phyloP scores from a whole-genome alignment of 352 stramenopile species.

The Phytophthora capsici region DNA sequence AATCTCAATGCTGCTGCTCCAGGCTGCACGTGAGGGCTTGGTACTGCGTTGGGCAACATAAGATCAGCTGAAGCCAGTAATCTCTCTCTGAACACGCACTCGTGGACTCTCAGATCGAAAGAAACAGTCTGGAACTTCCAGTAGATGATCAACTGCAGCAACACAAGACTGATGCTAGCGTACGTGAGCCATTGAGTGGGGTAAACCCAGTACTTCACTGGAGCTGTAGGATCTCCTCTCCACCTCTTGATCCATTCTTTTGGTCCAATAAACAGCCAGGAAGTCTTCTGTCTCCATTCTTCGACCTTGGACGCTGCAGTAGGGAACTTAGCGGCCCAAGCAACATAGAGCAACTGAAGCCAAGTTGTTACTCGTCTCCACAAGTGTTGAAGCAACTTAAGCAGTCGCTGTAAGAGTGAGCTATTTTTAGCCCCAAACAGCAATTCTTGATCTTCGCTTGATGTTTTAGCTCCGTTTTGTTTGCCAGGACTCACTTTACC shows the following conservation, averaged over 20 bases:
- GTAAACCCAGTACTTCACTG: constrained; percentile 71
- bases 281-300: constrained; percentile 20
- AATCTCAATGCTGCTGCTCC: constrained; percentile 45
- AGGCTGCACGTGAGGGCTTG: constrained; percentile 20
- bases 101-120: constrained; percentile 63
- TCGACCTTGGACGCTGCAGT: constrained; percentile 22
- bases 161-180: constrained; percentile 53
- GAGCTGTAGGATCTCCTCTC: constrained; percentile 24
- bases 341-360: constrained; percentile 32
- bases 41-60: constrained; percentile 20
- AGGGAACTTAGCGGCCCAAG: constrained; percentile 33
- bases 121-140: constrained; percentile 55
- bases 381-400: constrained; percentile 23
- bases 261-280: constrained; percentile 11
- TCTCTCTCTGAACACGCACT: constrained; percentile 71
- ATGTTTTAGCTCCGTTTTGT: constrained; percentile 25
- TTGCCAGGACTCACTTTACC: constrained; percentile 22
- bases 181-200: constrained; percentile 72
- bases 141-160: constrained; percentile 54
- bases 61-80: constrained; percentile 46
- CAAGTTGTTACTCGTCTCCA: constrained; percentile 18
- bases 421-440: constrained; percentile 9
- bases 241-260: constrained; percentile 32
- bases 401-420: not conserved
- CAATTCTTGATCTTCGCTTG: constrained; percentile 3